Evolutionary conservation across 257 asterid genomes (phyloP).

Genomic region (Verbascum thapsus): DNA sequence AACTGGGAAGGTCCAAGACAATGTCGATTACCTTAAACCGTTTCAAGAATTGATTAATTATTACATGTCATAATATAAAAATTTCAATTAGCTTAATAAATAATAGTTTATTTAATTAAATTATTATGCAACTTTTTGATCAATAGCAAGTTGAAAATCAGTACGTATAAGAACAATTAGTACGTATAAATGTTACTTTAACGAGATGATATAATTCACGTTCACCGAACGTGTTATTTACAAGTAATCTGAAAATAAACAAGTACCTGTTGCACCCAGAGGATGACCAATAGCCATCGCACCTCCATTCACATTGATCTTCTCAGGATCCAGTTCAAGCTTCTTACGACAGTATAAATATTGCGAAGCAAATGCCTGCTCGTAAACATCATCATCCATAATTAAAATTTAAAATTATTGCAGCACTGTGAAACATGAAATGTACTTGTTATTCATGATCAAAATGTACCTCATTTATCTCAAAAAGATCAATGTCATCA

Average conservation of each 20-base stretch:
- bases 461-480: slow-evolving; percentile 81
- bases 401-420: slow-evolving; percentile 6
- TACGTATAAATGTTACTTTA: no score
- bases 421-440: slow-evolving; percentile 6
- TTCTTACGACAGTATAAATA: slow-evolving; percentile 86
- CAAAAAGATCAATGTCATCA: slow-evolving; percentile 89
- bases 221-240: no score
- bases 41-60: no score
- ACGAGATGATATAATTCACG: no score
- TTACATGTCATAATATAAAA: no score
- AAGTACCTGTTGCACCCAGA: slow-evolving; percentile 88
- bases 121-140: no score
- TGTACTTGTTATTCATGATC: not conserved
- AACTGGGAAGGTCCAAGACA: no score
- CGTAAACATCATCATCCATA: slow-evolving; percentile 27
- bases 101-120: no score
- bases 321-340: slow-evolving; percentile 92
- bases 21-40: no score
- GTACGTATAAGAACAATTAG: no score
- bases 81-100: no score
- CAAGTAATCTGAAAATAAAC: not conserved
- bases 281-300: slow-evolving; percentile 99
- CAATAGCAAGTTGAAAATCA: no score
- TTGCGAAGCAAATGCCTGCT: slow-evolving; percentile 96
- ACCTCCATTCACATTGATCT: slow-evolving; percentile 98